Percentiles rank a stretch among this genome's conserved stretches.
Evolutionary conservation across 2,329 filamentous ascomycete genomes (phyloP).

Genomic region (Penicillium sp.): DNA sequence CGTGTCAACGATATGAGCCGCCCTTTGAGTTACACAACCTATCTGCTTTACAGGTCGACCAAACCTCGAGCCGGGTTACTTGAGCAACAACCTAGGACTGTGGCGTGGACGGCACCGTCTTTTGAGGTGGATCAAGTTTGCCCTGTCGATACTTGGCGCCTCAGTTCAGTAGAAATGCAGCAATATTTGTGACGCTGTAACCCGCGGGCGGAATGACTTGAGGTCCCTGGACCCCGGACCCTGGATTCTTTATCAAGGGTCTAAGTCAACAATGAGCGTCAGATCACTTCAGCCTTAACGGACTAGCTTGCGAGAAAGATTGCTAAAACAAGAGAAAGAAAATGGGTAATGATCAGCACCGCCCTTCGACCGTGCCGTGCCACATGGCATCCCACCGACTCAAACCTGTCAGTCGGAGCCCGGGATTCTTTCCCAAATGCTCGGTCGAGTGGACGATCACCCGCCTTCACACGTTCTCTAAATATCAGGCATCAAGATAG

Average conservation of each 20-base stretch:
- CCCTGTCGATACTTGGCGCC: constrained; percentile 2
- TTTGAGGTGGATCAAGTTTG: constrained; percentile 1
- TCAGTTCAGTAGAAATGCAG: neutral
- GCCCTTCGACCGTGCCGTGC: constrained; percentile 4
- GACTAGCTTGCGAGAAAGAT: neutral
- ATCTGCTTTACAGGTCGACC: too few relatives aligned
- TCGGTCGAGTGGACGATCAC: constrained; percentile 6
- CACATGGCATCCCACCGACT: constrained; percentile 9
- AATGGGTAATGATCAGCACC: constrained; percentile 1
- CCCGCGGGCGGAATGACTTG: constrained; percentile 4
- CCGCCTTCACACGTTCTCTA: constrained; percentile 9
- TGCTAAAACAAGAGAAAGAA: neutral
- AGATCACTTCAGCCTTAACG: constrained; percentile 2
- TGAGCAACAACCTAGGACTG: neutral
- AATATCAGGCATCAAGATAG: neutral
- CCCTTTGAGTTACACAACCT: too few relatives aligned
- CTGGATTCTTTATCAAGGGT: constrained; percentile 2
- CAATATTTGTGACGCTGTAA: neutral
- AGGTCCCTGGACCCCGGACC: constrained; percentile 5
- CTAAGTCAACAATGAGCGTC: neutral
- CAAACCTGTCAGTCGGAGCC: constrained; percentile 5
- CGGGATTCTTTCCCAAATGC: constrained; percentile 8
- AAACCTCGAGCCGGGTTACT: too few relatives aligned
- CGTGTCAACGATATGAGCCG: too few relatives aligned
- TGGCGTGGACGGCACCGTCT: neutral